Base-by-base conservation (phyloP, 768 basidiomycete species). In the Kwoniella dejecticola region DNA sequence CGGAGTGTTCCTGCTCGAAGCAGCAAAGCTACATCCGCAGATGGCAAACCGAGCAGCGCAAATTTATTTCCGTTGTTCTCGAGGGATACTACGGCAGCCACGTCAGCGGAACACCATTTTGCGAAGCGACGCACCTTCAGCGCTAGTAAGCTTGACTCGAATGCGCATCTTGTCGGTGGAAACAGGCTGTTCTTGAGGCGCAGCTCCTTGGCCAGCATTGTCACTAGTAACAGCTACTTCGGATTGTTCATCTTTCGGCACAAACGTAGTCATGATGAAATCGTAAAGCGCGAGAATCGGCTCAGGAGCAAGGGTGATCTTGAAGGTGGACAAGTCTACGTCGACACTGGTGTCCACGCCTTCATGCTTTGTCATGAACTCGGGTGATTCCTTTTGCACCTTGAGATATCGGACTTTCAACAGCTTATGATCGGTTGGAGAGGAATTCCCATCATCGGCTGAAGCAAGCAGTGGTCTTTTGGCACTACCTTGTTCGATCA, bases 251-350 rank as follows among this genome's bases (percentile, higher is more conserved):
- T 50, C 64, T 52, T 82, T 68, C 8, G 88, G 85, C 10, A 91
- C 89, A 78, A 99, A 99, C 0, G 96, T 97, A 2, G 89, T 88
- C 88, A 99, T 94, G 78, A 99, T 85, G 81, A 95, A 97, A 80
- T 98, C 93, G 79, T 97, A 98, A 21, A 97, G 79, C 1, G 88
- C 84, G 36, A 99, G 81, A 42, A 97, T 87, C 12, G 95, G 93
- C 72, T 92, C 91, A 0, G 96, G 93, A 7, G 89, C 88, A 2
- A 89, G 87, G 57, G 86, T 86, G 79, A 98, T 87, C 53, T 94
- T 84, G 76, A 99, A 87, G 0, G 95, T 96, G 3, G 95, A 94
- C 38, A 98, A 82, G 68, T 86, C 86, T 66, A 92, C 85, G 70
- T 92, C 88, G 59, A 98, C 85, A 60, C 81, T 89, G 79, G 96